Base-by-base conservation (phyloP, 345 rosid genomes). In the Eutrema heterophyllum region DNA sequence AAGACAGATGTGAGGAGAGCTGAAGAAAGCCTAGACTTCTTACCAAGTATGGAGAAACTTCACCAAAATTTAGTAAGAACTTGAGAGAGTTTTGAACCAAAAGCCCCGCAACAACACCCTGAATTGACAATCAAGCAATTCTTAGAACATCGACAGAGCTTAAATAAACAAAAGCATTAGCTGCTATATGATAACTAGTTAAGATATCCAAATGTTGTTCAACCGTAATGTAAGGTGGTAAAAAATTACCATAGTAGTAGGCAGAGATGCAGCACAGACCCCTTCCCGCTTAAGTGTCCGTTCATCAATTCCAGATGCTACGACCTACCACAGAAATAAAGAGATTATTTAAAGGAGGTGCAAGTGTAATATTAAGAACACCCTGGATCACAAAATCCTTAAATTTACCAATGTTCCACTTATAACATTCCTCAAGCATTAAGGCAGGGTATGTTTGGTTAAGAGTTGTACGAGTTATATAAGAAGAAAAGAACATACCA, bases 41-140 rank as follows among this genome's bases (percentile, higher is more conserved):
- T 88, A 92, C 97, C 92, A 88, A 78, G 84, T 92, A 92, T 4
- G 97, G 91, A 54, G 99, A 88, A 55, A 92, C 96, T 16, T 86
- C 80, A 60, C 99, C 99, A 80, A 92, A 92, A 32, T 84, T 86
- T 67, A 95, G 86, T 67, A 95, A 78, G 77, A 84, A 86, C 82
- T 92, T 92, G 41, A 95, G 89, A 6, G 99, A 87, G 73, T 87
- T 95, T 78, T 95, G 97, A 73, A 95, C 93, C 73, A 95, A 81
- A 54, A 87, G 94, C 55, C 99, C 99, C 0, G 97, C 96, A 79
- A 95, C 89, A 81, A 95, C 99, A 78, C 97, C 97, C 97, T 92
- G 89, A 66, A 74, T 81, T 70, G 30, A 62, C 62, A 70, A 74
- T 10, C 36, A 67, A 51, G 16, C 40, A 62, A 44, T 26, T 35